These are phyloP conservation scores for Gracilaria vermiculophylla DNA, from an alignment of 23 red algal genomes.

Conservation along the genomic window DNA sequence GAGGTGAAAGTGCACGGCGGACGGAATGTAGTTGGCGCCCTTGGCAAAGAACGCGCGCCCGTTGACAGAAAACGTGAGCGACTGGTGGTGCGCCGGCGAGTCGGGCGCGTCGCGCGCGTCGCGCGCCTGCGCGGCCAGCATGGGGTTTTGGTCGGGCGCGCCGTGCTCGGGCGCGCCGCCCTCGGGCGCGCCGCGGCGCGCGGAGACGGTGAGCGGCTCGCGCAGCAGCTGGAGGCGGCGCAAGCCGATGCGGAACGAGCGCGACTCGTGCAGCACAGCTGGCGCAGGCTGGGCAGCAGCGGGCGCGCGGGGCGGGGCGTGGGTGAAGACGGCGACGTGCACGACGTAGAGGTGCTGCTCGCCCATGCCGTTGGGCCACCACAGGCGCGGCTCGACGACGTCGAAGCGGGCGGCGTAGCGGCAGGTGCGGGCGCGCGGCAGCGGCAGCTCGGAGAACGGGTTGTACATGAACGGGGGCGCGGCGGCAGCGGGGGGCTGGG, in stretches of 20 bases:
- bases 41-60: slow-evolving; percentile 35
- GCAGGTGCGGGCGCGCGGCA: neutral
- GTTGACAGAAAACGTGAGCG: slow-evolving; percentile 46
- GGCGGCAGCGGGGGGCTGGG: neutral
- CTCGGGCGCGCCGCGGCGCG: too few relatives aligned
- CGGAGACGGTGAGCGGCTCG: neutral
- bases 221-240: neutral
- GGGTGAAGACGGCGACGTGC: neutral
- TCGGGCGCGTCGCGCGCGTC: neutral
- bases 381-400: slow-evolving; percentile 1
- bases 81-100: too few relatives aligned
- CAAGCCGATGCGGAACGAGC: neutral
- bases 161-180: neutral
- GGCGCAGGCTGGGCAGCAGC: neutral
- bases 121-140: neutral
- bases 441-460: neutral
- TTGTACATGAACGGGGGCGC: neutral
- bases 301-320: neutral
- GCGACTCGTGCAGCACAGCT: neutral
- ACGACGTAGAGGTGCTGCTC: slow-evolving; percentile 16
- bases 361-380: slow-evolving; percentile 60
- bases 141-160: neutral
- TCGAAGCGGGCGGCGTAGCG: neutral
- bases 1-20: neutral
- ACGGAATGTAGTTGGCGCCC: slow-evolving; percentile 55